Conservation (phyloP, 331 rosid genomes). For the Pyracantha coccinea region DNA sequence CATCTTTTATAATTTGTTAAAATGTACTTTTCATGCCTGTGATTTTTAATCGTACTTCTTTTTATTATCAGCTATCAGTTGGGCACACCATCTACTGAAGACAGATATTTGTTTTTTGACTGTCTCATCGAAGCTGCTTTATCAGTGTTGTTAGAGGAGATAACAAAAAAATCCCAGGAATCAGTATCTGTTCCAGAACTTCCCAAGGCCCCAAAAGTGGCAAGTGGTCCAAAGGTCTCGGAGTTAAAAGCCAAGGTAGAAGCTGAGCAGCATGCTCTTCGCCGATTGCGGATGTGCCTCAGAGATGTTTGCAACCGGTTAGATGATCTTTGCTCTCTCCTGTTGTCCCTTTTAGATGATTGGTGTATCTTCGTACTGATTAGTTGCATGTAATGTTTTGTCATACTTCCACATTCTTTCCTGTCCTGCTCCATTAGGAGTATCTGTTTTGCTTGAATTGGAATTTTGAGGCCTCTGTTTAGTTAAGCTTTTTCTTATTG, state of each 20-base stretch:
- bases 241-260: conserved; percentile 91
- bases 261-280: conserved; percentile 96
- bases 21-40: neutral
- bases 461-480: neutral
- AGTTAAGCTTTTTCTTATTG: neutral
- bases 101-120: conserved; percentile 61
- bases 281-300: conserved; percentile 97
- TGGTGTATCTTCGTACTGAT: neutral
- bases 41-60: conserved; percentile 8
- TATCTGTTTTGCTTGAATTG: neutral
- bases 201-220: conserved; percentile 88
- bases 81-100: conserved; percentile 55
- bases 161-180: conserved; percentile 41
- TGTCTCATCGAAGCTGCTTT: conserved; percentile 67
- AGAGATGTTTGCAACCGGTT: conserved; percentile 98
- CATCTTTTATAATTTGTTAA: neutral
- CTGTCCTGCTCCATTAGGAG: neutral
- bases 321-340: conserved; percentile 6
- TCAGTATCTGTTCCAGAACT: conserved; percentile 55
- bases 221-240: conserved; percentile 79
- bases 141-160: conserved; percentile 62
- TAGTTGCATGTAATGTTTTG: neutral
- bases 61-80: conserved; percentile 56
- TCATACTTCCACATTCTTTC: neutral
- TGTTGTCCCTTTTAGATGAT: neutral